Base-by-base conservation (phyloP, 441 rosid genomes). In the Aleurites moluccanus region DNA sequence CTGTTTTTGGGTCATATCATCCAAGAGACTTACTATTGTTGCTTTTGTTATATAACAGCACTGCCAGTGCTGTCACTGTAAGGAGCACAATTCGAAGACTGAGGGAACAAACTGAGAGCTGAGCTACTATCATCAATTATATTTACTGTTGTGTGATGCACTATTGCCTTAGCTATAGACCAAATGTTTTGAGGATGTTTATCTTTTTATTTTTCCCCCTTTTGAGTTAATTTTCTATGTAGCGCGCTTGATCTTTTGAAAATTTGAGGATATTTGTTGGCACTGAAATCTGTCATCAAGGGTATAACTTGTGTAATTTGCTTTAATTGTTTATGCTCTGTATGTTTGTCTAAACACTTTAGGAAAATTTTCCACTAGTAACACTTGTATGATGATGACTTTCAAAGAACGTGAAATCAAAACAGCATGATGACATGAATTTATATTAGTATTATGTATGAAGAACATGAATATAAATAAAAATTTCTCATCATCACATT, bases 31-130 rank as follows among this genome's bases (percentile, higher is more conserved):
- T 15, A 80, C 42, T 20, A 10, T 13, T 14, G n/a, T 60, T 47
- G 23, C 21, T 56, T n/a, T 38, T 27, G 44, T 64, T 64, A 10
- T 67, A 16, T 42, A 50, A 78, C 81, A 93, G 98, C 86, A 92
- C 97, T 1, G 98, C 98, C 0, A 87, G 91, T 83, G 96, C 98
- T 0, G 97, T 94, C 66, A 89, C 97, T 0, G 92, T 90, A 23
- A 69, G 87, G 84, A 92, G 99, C 83, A 94, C 99, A 2, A 94
- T 91, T 38, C 75, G 98, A 74, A 91, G 99, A 90, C 84, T 92
- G 85, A 89, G 97, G 85, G 94, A 92, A 82, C 97, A 94, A 79
- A 90, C 92, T 3, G 93, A 94, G 88, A 89, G 96, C 80, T 94
- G 75, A 86, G 60, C 63, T 78, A 57, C 75, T 55, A 40, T 53